phyloP scores from a whole-genome alignment of 2,329 filamentous ascomycete species.

The Niveomyces coronatus region DNA sequence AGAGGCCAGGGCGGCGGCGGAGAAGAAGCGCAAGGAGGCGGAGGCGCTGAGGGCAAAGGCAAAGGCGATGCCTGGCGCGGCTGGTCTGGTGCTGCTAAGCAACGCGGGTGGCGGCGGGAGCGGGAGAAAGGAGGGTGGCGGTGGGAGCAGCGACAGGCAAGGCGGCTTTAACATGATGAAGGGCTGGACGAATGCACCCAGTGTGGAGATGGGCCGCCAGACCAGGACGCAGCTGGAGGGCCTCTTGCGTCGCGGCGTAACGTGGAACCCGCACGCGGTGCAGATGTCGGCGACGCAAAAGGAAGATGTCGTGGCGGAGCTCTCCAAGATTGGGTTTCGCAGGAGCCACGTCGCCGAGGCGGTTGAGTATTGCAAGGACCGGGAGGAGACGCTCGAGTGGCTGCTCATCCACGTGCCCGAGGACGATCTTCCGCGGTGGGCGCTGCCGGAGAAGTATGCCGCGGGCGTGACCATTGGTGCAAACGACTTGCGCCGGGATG shows the following conservation, averaged over 20 bases:
- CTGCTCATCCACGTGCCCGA: constrained; percentile 93
- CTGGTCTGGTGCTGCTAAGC: constrained; percentile 44
- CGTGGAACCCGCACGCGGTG: constrained; percentile 79
- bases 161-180: constrained; percentile 41
- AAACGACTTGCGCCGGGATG: constrained; percentile 70
- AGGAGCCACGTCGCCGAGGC: constrained; percentile 84
- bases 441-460: constrained; percentile 81
- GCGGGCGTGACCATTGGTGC: constrained; percentile 82
- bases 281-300: constrained; percentile 50
- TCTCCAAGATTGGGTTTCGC: constrained; percentile 76
- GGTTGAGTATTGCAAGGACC: constrained; percentile 74
- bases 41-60: constrained; percentile 60
- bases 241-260: constrained; percentile 63
- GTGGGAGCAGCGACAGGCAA: background rate
- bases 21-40: constrained; percentile 69
- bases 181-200: constrained; percentile 76
- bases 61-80: constrained; percentile 48
- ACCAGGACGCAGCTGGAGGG: constrained; percentile 71
- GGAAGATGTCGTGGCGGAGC: constrained; percentile 56
- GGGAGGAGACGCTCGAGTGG: constrained; percentile 92
- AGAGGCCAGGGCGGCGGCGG: constrained; percentile 61
- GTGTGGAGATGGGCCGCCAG: constrained; percentile 83
- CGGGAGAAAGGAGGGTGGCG: background rate
- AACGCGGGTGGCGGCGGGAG: constrained; percentile 23
- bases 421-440: constrained; percentile 89